A percentile compares a stretch with the other conserved stretches of the same genome.
These are phyloP conservation scores for Lichtheimia hyalospora DNA, from an alignment of 371 early-diverging fungal genomes.

Conservation along the genomic window DNA sequence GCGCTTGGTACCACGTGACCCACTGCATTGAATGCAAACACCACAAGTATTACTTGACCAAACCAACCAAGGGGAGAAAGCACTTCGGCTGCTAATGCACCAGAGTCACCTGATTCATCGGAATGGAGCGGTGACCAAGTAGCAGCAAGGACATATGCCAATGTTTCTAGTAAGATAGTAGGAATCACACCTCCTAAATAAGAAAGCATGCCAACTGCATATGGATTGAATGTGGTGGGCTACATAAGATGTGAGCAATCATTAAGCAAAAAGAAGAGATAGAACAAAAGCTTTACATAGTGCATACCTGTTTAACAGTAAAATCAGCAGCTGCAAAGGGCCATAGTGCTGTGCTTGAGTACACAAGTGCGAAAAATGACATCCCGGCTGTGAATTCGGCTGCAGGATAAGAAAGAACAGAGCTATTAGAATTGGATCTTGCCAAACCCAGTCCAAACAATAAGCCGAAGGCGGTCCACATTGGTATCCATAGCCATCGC, in stretches of 20 bases:
- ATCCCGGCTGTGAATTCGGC: background rate
- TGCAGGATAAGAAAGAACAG: background rate
- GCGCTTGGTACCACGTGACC: slow-evolving; percentile 18
- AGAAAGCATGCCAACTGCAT: slow-evolving; percentile 16
- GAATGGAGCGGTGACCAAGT: background rate
- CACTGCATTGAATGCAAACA: slow-evolving; percentile 29
- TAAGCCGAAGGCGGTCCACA: slow-evolving; percentile 29
- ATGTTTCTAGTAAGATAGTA: slow-evolving; percentile 21
- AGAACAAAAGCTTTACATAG: too few species aligned
- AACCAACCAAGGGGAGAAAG: slow-evolving; percentile 19
- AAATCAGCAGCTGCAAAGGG: slow-evolving; percentile 18
- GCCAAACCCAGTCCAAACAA: slow-evolving; percentile 14
- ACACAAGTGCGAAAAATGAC: slow-evolving; percentile 17
- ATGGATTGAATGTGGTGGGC: slow-evolving; percentile 12
- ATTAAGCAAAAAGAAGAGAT: background rate
- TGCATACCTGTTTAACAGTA: slow-evolving; percentile 10
- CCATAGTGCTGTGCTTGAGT: slow-evolving; percentile 10
- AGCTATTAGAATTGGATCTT: slow-evolving; percentile 1
- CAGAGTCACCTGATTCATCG: slow-evolving; percentile 7
- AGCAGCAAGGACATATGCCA: slow-evolving; percentile 20
- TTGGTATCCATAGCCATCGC: slow-evolving; percentile 26
- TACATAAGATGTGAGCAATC: background rate
- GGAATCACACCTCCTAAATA: slow-evolving; percentile 32
- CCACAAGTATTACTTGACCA: slow-evolving; percentile 25
- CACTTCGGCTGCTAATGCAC: slow-evolving; percentile 16